phyloP scores from a whole-genome alignment of 2,329 filamentous ascomycete genomes.

The Ophiocordyceps camponoti-leonardi region DNA sequence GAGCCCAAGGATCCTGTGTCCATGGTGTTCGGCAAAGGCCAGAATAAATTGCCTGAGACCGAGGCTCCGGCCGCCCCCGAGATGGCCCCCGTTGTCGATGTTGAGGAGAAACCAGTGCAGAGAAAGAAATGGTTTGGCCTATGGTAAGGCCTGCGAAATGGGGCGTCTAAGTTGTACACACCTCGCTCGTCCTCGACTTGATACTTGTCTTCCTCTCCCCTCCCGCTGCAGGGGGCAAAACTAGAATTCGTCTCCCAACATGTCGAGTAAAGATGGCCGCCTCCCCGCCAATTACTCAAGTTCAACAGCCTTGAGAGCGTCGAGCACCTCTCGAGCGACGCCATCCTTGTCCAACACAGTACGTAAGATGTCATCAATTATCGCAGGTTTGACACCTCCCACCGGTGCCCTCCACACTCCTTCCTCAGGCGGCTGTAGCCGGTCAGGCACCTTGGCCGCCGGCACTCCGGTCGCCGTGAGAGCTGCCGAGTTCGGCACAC shows the following conservation, averaged over 20 bases:
- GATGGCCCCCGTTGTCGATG: conserved; percentile 10
- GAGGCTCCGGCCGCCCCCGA: conserved; percentile 20
- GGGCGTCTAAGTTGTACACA: neutral
- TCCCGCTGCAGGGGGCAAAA: neutral
- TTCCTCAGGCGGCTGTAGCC: conserved; percentile 39
- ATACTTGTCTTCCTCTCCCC: neutral
- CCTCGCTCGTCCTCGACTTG: neutral
- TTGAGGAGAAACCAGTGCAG: conserved; percentile 11
- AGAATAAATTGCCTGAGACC: conserved; percentile 18
- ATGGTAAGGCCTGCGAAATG: conserved; percentile 36
- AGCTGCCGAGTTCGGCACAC: conserved; percentile 47
- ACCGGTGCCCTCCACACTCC: conserved; percentile 77
- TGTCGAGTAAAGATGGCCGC: neutral
- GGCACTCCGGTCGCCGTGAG: conserved; percentile 28
- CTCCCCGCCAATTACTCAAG: conserved; percentile 27
- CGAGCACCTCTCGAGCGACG: conserved; percentile 72
- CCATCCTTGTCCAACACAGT: conserved; percentile 61
- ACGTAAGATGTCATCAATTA: conserved; percentile 60
- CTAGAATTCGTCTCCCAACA: neutral
- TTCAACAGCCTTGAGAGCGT: conserved; percentile 62
- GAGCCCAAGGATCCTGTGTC: conserved; percentile 42
- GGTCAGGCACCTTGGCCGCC: conserved; percentile 11
- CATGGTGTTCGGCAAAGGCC: conserved; percentile 22
- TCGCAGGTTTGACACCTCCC: conserved; percentile 61
- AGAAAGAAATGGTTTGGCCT: conserved; percentile 75